Conservation (phyloP, 768 basidiomycete species). For the Collybia nuda region DNA sequence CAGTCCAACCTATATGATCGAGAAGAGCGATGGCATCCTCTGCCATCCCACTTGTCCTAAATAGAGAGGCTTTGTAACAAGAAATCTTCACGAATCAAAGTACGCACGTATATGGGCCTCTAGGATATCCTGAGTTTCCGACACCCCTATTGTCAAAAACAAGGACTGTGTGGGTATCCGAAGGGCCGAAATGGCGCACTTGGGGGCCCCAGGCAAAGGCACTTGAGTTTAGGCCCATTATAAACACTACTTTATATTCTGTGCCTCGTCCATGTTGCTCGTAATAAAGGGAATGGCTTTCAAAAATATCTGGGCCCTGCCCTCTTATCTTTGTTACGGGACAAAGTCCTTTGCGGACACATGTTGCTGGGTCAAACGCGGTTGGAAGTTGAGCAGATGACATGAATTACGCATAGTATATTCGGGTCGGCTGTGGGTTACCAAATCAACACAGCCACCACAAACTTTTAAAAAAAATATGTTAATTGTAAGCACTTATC, state of each 20-base stretch:
- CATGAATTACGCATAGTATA: no score
- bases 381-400: conserved; percentile 29
- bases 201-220: conserved; percentile 66
- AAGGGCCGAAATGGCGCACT: conserved; percentile 60
- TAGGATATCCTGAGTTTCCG: conserved; percentile 69
- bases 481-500: no score
- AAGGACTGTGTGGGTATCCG: conserved; percentile 55
- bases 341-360: conserved; percentile 72
- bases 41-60: conserved; percentile 76
- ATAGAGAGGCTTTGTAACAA: not conserved
- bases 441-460: no score
- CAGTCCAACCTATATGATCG: conserved; percentile 72
- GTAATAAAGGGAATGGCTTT: conserved; percentile 77
- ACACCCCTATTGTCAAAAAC: conserved; percentile 88
- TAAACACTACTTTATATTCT: conserved; percentile 62
- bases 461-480: no score
- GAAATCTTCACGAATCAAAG: not conserved
- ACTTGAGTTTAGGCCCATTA: conserved; percentile 76
- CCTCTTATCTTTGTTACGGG: conserved; percentile 57
- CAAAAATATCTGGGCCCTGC: conserved; percentile 43
- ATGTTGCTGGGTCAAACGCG: conserved; percentile 60
- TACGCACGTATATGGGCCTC: conserved; percentile 76
- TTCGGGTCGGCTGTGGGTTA: no score
- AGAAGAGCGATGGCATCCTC: conserved; percentile 68
- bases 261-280: conserved; percentile 73